Evolutionary conservation across 2,329 filamentous ascomycete species (phyloP).

Genomic region (Acephala macrosclerotiorum): DNA sequence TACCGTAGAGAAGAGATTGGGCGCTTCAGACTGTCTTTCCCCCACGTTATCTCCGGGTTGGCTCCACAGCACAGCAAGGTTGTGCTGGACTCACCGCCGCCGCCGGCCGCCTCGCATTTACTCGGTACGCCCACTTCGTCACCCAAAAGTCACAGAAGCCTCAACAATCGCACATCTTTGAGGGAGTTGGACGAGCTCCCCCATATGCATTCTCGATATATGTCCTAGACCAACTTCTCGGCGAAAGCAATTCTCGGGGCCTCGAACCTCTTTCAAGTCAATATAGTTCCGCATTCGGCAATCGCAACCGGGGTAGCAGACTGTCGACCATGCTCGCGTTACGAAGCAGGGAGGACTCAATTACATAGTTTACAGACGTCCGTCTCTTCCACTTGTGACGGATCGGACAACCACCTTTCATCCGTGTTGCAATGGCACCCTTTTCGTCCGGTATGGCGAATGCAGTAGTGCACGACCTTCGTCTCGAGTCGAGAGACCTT

Average conservation of each 20-base stretch:
- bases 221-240: background rate
- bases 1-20: constrained; percentile 1
- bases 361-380: background rate
- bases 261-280: background rate
- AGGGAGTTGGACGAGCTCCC: background rate
- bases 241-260: background rate
- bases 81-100: constrained; percentile 3
- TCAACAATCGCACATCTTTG: background rate
- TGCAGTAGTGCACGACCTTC: constrained; percentile 25
- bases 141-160: background rate
- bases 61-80: constrained; percentile 1
- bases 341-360: constrained; percentile 22
- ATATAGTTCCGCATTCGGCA: background rate
- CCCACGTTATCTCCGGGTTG: background rate
- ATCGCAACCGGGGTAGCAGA: background rate
- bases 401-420: background rate
- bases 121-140: background rate
- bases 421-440: constrained; percentile 33
- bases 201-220: background rate
- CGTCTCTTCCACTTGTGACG: background rate
- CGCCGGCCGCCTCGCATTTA: background rate
- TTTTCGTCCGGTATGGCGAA: constrained; percentile 28
- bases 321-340: constrained; percentile 21
- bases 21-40: background rate
- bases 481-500: constrained; percentile 26